Percentiles rank a stretch among this genome's conserved stretches.
These are phyloP conservation scores for Geranomyces variabilis DNA, from an alignment of 192 early-diverging fungal genomes.

Conservation along the genomic window DNA sequence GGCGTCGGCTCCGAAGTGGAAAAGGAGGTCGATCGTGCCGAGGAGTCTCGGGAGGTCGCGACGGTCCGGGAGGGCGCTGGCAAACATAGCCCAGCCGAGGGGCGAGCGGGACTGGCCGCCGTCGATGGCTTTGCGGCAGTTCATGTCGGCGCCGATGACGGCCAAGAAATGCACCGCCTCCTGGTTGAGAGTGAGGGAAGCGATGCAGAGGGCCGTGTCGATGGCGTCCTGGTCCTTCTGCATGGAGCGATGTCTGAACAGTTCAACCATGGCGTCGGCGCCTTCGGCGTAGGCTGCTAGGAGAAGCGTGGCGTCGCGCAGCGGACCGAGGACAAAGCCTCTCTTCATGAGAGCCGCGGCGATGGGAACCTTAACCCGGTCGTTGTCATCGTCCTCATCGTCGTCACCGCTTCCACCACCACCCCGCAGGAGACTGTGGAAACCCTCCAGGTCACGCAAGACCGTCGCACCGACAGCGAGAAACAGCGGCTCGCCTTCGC, in stretches of 20 bases:
- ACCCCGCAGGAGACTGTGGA: background rate
- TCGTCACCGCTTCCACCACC: background rate
- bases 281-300: background rate
- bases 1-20: background rate
- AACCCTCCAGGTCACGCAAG: background rate
- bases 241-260: background rate
- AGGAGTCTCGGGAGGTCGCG: background rate
- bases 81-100: background rate
- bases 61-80: too few species aligned
- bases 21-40: background rate
- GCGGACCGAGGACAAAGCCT: constrained; percentile 7
- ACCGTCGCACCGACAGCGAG: background rate
- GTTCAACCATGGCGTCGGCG: background rate
- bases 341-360: background rate
- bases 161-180: background rate
- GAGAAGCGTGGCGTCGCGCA: background rate
- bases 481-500: background rate
- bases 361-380: too few species aligned
- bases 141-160: background rate
- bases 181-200: background rate
- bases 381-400: too few species aligned
- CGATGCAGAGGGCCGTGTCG: constrained; percentile 7
- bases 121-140: constrained; percentile 5
- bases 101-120: background rate
- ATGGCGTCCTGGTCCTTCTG: constrained; percentile 4